Evolutionary conservation across 108 stramenopile species (phyloP), one percentile per base, ranked within the genome.

Genomic region (Fistulifera solaris): DNA sequence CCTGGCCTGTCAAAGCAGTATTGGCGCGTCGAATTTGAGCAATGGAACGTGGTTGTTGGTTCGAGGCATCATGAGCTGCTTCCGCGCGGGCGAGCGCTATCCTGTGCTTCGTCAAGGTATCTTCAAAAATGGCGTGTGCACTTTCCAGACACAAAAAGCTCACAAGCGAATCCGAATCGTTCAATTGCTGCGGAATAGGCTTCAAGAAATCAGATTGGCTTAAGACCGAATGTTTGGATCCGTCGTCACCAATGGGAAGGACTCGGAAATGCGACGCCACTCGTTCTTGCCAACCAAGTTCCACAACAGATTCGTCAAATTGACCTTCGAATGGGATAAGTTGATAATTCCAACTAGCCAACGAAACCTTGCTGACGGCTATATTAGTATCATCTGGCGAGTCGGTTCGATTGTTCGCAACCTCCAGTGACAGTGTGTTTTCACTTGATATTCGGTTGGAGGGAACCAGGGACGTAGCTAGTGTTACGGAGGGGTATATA

Each of bases 331-430:
- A 21, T 45, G 71, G 66, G 40, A 78, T 58, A 12, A 84, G 63
- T 35, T 56, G 55, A 59, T 81, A 91, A 26, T 70, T 54, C 23
- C 83, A 78, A 65, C 83, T 91, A 1, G 75, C 68, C 39, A 91
- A 48, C 48, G 69, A 67, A 5, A 87, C 53, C n/a, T 85, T 77
- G 27, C 81, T 70, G n/a, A 91, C 28, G 26, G 63, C 52, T 10
- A 91, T 60, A 16, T 71, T 61, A 15, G 80, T 52, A 16, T 80
- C 62, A 5, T 68, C 58, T 10, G 85, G 80, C n/a, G 68, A 63
- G 52, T 91, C 89, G 52, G 71, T 78, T 27, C 89, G 78, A 48
- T 81, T 59, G 55, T 91, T 91, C 51, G 86, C 78, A 18, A 80
- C 75, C 71, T 91, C 85, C 6, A 91, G 70, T 11, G 85, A 85